Conservation (phyloP, 2,329 filamentous ascomycete species). For the Penicillium verrucosum region DNA sequence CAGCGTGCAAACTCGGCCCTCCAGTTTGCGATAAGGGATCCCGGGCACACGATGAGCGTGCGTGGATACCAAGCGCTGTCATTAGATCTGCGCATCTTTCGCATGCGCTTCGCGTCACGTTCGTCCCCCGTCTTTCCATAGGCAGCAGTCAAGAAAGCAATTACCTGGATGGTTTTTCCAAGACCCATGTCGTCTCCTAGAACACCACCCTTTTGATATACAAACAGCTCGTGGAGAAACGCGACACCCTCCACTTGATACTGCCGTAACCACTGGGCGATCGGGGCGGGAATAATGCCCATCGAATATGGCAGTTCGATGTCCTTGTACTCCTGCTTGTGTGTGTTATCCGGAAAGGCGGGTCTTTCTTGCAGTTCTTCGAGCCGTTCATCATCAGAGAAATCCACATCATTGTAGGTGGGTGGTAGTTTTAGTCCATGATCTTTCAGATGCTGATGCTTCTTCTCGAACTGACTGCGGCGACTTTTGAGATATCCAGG, state of each 20-base stretch:
- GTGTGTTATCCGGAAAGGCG: slow-evolving; percentile 59
- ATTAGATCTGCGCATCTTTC: slow-evolving; percentile 68
- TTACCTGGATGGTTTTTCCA: slow-evolving; percentile 95
- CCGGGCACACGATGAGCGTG: slow-evolving; percentile 82
- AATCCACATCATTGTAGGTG: slow-evolving; percentile 69
- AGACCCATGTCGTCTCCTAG: slow-evolving; percentile 97
- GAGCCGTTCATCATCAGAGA: slow-evolving; percentile 66
- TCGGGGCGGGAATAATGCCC: slow-evolving; percentile 79
- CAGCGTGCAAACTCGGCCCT: slow-evolving; percentile 78
- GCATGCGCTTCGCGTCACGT: slow-evolving; percentile 79
- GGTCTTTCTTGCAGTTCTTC: slow-evolving; percentile 67
- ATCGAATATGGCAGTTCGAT: slow-evolving; percentile 71
- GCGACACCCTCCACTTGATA: slow-evolving; percentile 84
- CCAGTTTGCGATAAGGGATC: slow-evolving; percentile 88
- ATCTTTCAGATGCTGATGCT: slow-evolving; percentile 58
- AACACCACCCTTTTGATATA: slow-evolving; percentile 86
- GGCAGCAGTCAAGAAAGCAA: slow-evolving; percentile 82
- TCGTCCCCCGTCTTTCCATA: slow-evolving; percentile 94
- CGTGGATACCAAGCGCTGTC: slow-evolving; percentile 72
- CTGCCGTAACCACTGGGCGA: slow-evolving; percentile 86
- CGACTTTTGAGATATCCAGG: slow-evolving; percentile 71
- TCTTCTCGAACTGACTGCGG: slow-evolving; percentile 65
- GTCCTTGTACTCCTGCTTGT: slow-evolving; percentile 69
- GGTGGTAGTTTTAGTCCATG: slow-evolving; percentile 75
- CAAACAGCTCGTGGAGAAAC: slow-evolving; percentile 84